These are phyloP conservation scores for Colletotrichum liriopes DNA, from an alignment of 2,329 filamentous ascomycete species.

Conservation along the genomic window DNA sequence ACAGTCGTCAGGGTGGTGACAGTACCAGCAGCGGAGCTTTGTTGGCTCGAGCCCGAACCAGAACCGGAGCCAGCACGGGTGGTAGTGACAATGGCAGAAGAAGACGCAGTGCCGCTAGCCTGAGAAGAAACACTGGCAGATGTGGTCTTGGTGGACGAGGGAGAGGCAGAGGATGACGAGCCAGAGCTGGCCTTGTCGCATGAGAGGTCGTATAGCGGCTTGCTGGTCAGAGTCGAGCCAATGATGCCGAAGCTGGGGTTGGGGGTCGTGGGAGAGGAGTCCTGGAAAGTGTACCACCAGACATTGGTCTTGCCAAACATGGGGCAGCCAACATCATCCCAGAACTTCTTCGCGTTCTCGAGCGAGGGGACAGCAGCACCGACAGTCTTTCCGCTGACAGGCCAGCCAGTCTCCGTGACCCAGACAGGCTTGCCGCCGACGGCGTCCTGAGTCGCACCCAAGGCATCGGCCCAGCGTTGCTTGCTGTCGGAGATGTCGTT, in stretches of 20 bases:
- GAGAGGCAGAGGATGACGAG: constrained; percentile 26
- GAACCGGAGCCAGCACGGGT: constrained; percentile 15
- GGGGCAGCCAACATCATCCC: constrained; percentile 83
- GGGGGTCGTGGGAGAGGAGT: constrained; percentile 71
- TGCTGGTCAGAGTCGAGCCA: constrained; percentile 66
- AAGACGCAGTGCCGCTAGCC: constrained; percentile 32
- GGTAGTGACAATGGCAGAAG: constrained; percentile 33
- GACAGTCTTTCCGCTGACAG: constrained; percentile 76
- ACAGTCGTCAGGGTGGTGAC: constrained; percentile 43
- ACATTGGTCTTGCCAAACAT: constrained; percentile 76
- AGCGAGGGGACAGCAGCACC: constrained; percentile 75
- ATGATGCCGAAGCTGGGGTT: constrained; percentile 81
- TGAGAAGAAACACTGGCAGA: constrained; percentile 38
- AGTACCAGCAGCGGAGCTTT: constrained; percentile 24
- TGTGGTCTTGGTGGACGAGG: constrained; percentile 45
- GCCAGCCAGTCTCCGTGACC: constrained; percentile 93
- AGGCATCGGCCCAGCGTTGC: constrained; percentile 78
- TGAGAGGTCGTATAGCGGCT: constrained; percentile 75
- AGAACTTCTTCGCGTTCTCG: constrained; percentile 84
- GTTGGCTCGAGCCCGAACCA: constrained; percentile 40
- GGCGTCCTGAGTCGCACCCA: constrained; percentile 71
- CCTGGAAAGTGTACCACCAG: constrained; percentile 86
- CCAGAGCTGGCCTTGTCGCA: constrained; percentile 60
- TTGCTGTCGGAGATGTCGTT: constrained; percentile 78
- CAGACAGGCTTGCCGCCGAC: constrained; percentile 81